Conservation (phyloP, 2,329 filamentous ascomycete genomes). For the Hypoxylon rubiginosum region DNA sequence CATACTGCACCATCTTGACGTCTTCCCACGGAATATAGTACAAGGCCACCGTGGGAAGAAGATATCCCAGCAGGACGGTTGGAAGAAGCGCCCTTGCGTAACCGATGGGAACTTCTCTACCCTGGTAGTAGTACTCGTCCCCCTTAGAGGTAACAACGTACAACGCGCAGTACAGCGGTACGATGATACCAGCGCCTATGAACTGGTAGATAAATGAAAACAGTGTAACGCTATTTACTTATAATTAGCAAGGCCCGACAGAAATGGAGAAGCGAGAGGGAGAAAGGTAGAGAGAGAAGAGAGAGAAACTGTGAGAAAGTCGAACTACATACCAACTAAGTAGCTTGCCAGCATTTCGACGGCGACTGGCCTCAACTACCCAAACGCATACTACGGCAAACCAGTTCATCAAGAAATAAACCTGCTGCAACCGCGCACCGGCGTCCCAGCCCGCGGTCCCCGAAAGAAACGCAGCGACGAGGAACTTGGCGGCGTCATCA, state of each 20-base stretch:
- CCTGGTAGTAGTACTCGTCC: slow-evolving; percentile 41
- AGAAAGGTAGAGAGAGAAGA: not conserved
- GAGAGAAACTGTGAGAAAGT: not conserved
- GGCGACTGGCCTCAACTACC: slow-evolving; percentile 46
- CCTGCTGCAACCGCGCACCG: slow-evolving; percentile 46
- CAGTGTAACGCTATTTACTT: slow-evolving; percentile 37
- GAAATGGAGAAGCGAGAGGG: not conserved
- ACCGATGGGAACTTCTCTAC: slow-evolving; percentile 37
- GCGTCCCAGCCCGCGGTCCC: slow-evolving; percentile 46
- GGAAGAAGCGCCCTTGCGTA: slow-evolving; percentile 45
- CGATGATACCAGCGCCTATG: slow-evolving; percentile 44
- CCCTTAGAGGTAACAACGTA: slow-evolving; percentile 34
- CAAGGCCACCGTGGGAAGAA: slow-evolving; percentile 46
- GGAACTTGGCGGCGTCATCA: slow-evolving; percentile 37
- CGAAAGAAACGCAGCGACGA: slow-evolving; percentile 47
- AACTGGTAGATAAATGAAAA: slow-evolving; percentile 48
- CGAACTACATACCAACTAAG: slow-evolving; percentile 47
- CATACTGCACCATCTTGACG: slow-evolving; percentile 39
- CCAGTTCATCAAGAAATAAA: slow-evolving; percentile 48
- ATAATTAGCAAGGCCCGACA: not conserved
- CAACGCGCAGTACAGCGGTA: slow-evolving; percentile 46
- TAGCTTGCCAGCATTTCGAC: slow-evolving; percentile 40
- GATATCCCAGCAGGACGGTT: slow-evolving; percentile 44
- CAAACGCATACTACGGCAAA: slow-evolving; percentile 46
- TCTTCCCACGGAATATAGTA: slow-evolving; percentile 43